Base-by-base conservation (phyloP, 2,329 filamentous ascomycete genomes). In the Hypoxylon sp. region DNA sequence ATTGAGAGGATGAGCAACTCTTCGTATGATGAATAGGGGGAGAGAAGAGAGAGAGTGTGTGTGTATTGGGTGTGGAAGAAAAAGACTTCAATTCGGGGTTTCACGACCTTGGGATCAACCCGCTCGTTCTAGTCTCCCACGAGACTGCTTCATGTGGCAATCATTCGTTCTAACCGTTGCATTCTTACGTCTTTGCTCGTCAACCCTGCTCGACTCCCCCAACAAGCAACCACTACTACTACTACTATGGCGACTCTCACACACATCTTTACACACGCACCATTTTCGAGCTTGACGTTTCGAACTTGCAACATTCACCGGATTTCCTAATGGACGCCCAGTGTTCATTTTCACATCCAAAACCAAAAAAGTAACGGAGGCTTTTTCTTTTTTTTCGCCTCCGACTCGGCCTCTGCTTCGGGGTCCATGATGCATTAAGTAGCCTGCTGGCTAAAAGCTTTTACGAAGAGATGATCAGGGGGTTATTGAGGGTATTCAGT, bases 381-480 rank as follows among this genome's bases (percentile, higher is more conserved):
- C 30, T 50, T 50, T 38, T 23, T 32, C 34, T 38, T 25, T 14
- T 17, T 36, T 17, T 60, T 6, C 6, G 6, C 32, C 50, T 51
- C 60, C 62, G 38, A 30, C 11, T 34, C n/a, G 57, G 60, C 64
- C 61, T 64, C 64, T 70, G 64, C 64, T 65, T 67, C 67, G 67
- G 59, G 67, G 63, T 67, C 52, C 64, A 25, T 69, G 60, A 61
- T 63, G 43, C 63, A 58, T 67, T 69, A 52, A 50, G 53, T 64
- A 51, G 63, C 65, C 61, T 67, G 52, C 50, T 62, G 67, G 64
- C 67, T 70, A 61, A 56, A 43, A 2, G 43, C 60, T 70, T 70
- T 70, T 65, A 70, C 68, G 68, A 70, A 67, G 68, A 68, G 11
- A 70, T 58, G 68, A 70, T 70, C 65, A 60, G 58, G 59, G 67